Base-by-base conservation (phyloP, 148 eudicot species). In the Rhododendron kiyosumense region DNA sequence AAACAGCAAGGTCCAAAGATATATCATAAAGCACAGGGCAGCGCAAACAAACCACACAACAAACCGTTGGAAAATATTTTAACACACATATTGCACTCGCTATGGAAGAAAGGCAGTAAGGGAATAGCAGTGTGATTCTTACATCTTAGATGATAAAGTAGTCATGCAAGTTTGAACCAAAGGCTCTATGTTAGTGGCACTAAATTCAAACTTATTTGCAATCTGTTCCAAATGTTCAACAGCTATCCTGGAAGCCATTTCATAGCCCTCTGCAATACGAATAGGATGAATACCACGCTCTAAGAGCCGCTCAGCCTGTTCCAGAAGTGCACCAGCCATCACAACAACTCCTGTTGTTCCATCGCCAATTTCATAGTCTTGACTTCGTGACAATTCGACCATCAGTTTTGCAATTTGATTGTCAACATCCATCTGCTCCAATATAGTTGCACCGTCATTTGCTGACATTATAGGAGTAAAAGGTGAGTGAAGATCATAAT, bases 241-340 rank as follows among this genome's bases (percentile, higher is more conserved):
- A 45, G 98, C 96, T 45, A 97, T 93, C 87, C 92, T 92, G 10
- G 96, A 95, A 88, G 98, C 98, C 90, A 93, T 86, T 89, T 97
- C 99, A 90, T 92, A 97, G 73, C 99, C 99, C 87, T 97, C 98
- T 8, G 99, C 96, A 84, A 97, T 88, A 78, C 98, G 93, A 36
- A 94, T 94, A 83, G 99, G 98, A 92, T 97, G 99, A 89, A 97
- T 97, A 30, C 99, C 99, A n/a, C 94, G 97, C 80, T 97, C 98
- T 78, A 97, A 87, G 79, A 95, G 93, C 84, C 89, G 86, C 89
- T 94, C 98, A 57, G 99, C 99, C 89, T 92, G 96, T 69, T 94
- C 98, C 59, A 97, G 82, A 83, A 97, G 95, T 17, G 98, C 89
- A 92, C 98, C 99, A 86, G 99, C 99, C 98, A 97, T 85, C 51